Evolutionary conservation across 2,329 filamentous ascomycete species (phyloP), one percentile per base, ranked within the genome.

Genomic region (Cladosporium velox): DNA sequence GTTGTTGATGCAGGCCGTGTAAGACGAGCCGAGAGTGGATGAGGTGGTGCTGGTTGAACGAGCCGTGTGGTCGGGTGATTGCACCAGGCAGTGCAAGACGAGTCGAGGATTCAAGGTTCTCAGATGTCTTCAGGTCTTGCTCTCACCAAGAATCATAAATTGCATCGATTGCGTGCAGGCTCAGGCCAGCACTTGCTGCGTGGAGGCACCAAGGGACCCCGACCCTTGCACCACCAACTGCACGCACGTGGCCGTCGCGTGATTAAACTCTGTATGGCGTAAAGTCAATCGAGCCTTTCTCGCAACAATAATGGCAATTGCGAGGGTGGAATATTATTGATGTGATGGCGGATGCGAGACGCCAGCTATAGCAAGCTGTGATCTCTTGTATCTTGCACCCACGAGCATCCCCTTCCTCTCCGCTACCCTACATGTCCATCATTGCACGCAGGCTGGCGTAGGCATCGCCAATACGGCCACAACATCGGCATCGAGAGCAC

Each of bases 261-360:
- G 52, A 34, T 55, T 55, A 55, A 30, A 55, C 52, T 55, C 52
- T 55, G 15, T 34, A 52, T 38, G 59, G 59, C 59, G 59, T 11
- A 41, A 38, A 61, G 41, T 28, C 18, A 51, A 51, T 49, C 41
- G 14, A 8, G 41, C n/a, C 18, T 52, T 59, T n/a, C 24, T 14
- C 12, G 14, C 12, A 3, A 14, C 34, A 35, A 35, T 35, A 55
- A 30, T 21, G n/a, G 52, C 15, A 55, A 30, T 34, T 34, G 28
- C 30, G 11, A 32, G 26, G 32, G 28, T 54, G 49, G 26, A n/a
- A 30, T 7, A 24, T 1, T 24, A 6, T 18, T 6, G 35, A 41
- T 34, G 52, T 18, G 52, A 54, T n/a, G 30, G 24, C 11, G n/a
- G 41, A 47, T 7, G n/a, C 14, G n/a, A 21, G 0, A 47, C 3